Conservation (phyloP, 1,284 basidiomycete genomes). For the Vanrija pseudolonga region DNA sequence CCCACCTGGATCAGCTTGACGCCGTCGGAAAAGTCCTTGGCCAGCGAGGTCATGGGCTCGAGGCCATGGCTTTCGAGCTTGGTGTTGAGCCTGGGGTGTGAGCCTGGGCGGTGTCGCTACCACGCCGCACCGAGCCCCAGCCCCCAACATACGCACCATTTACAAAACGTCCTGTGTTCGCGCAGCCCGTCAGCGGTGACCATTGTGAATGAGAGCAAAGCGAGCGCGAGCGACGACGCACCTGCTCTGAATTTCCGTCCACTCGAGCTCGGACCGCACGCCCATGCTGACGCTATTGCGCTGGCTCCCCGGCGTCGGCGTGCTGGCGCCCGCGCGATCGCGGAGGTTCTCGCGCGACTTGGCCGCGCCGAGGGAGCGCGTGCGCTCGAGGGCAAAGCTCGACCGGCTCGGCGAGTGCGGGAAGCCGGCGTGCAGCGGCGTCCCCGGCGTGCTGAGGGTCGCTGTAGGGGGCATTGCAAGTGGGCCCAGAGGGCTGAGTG, state of each 20-base stretch:
- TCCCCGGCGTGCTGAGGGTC: too few species aligned
- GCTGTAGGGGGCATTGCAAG: too few species aligned
- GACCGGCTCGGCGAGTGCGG: too few species aligned
- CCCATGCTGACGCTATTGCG: not conserved
- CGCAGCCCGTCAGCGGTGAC: constrained; percentile 2
- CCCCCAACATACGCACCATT: constrained; percentile 39
- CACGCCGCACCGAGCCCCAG: too few species aligned
- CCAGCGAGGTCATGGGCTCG: constrained; percentile 85
- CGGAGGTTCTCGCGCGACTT: not conserved
- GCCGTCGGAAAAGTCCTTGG: constrained; percentile 88
- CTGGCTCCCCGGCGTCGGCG: not conserved
- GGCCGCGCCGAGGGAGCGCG: constrained; percentile 4
- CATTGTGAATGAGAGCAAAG: not conserved
- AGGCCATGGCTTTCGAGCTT: constrained; percentile 82
- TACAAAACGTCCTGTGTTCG: constrained; percentile 41
- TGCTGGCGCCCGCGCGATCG: not conserved
- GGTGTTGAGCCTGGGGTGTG: constrained; percentile 75
- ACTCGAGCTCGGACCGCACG: constrained; percentile 12
- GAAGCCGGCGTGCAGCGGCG: too few species aligned
- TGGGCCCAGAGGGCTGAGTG: too few species aligned
- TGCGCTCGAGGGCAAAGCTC: constrained; percentile 5
- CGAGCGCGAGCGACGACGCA: not conserved
- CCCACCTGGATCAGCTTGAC: constrained; percentile 76
- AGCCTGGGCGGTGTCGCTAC: too few species aligned
- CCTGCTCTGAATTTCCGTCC: constrained; percentile 20